Evolutionary conservation across 1,139 yeast species (phyloP).

Genomic region (Sugiyamaella castrensis): DNA sequence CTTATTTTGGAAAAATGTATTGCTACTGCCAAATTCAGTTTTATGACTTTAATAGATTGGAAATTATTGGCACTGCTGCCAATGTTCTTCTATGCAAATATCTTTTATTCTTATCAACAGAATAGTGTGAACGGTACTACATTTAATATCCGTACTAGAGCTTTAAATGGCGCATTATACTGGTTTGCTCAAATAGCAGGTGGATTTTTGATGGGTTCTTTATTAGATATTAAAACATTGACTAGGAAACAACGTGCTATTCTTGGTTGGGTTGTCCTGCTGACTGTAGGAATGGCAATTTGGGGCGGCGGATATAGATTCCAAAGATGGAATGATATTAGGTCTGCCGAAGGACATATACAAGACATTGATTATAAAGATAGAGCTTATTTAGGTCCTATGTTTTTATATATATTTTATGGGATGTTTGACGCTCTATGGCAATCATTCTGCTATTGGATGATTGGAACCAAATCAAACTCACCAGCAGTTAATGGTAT

Average conservation of each 20-base stretch:
- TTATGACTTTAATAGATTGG: constrained; percentile 20
- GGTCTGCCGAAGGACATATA: constrained; percentile 16
- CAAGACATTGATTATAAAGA: constrained; percentile 22
- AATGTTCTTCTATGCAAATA: constrained; percentile 58
- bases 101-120: constrained; percentile 61
- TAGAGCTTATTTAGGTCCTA: constrained; percentile 17
- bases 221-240: constrained; percentile 45
- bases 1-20: constrained; percentile 6
- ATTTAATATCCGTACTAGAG: constrained; percentile 55
- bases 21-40: constrained; percentile 13
- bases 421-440: constrained; percentile 55
- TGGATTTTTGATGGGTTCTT: constrained; percentile 46
- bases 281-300: constrained; percentile 44
- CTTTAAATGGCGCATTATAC: constrained; percentile 56
- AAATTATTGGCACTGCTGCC: constrained; percentile 44
- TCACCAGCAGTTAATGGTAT: constrained; percentile 52
- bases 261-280: constrained; percentile 48
- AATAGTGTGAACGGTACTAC: constrained; percentile 53
- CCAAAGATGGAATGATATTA: constrained; percentile 34
- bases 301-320: constrained; percentile 59
- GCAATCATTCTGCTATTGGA: constrained; percentile 53
- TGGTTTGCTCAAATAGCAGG: constrained; percentile 61
- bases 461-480: constrained; percentile 53
- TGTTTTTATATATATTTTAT: constrained; percentile 47
- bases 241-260: constrained; percentile 47